A percentile compares a stretch with the other conserved stretches of the same genome.
phyloP scores from a whole-genome alignment of 2,329 filamentous ascomycete genomes.

The Trichocomaceae sp. region DNA sequence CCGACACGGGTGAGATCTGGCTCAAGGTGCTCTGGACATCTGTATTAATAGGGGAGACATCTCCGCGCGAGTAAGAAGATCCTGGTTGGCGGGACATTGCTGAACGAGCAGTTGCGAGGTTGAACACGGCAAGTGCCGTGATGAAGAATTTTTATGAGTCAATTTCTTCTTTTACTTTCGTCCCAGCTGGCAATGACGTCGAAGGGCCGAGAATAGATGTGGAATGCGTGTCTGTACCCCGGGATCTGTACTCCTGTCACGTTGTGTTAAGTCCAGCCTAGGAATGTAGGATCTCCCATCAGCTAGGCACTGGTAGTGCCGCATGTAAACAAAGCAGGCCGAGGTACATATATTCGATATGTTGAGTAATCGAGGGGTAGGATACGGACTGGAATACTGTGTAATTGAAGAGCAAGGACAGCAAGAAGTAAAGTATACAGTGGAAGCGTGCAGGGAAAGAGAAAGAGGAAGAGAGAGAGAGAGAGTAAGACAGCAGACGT shows the following conservation, averaged over 20 bases:
- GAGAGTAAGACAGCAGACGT: too few species aligned
- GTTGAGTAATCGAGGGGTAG: not conserved
- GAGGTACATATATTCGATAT: too few species aligned
- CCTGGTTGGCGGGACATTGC: constrained; percentile 8
- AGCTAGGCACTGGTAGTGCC: not conserved
- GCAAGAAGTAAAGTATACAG: not conserved
- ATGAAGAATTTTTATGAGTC: not conserved
- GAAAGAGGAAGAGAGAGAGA: not conserved
- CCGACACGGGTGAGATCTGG: constrained; percentile 10
- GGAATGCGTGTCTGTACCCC: constrained; percentile 8
- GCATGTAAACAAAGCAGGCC: not conserved
- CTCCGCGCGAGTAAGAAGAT: not conserved
- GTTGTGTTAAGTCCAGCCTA: not conserved
- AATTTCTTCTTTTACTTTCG: not conserved
- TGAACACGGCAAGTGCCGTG: not conserved
- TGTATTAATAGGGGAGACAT: constrained; percentile 11
- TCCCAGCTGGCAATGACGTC: not conserved
- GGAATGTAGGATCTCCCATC: constrained; percentile 1
- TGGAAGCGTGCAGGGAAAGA: not conserved
- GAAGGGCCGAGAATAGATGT: not conserved
- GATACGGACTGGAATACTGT: not conserved
- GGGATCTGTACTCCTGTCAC: not conserved
- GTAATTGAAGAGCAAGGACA: not conserved
- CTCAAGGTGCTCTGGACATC: constrained; percentile 6
- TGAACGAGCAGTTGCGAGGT: not conserved